A percentile compares a stretch with the other conserved stretches of the same genome.
Conservation (phyloP, 306 rosid genomes). For the Cicer cuneatum region DNA sequence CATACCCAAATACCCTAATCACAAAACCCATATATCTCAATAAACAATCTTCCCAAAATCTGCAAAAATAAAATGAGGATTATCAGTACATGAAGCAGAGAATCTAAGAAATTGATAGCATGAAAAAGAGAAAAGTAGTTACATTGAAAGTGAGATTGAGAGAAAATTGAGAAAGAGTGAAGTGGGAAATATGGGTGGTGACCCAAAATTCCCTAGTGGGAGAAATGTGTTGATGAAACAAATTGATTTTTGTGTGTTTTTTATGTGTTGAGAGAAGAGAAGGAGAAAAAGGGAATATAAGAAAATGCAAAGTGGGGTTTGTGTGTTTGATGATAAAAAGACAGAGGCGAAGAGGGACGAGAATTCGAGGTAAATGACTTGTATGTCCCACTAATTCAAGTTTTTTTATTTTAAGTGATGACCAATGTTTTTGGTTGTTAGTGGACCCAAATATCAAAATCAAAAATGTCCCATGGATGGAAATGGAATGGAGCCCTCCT, state of each 20-base stretch:
- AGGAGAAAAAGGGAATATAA: slow-evolving; percentile 11
- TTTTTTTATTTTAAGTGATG: not conserved
- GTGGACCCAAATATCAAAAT: slow-evolving; percentile 36
- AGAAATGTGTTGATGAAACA: slow-evolving; percentile 30
- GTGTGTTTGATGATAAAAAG: not conserved
- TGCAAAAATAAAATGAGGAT: slow-evolving; percentile 1
- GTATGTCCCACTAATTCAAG: slow-evolving; percentile 18
- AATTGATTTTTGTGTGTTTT: slow-evolving; percentile 13
- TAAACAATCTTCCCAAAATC: slow-evolving; percentile 14
- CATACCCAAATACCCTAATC: slow-evolving; percentile 33
- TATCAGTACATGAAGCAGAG: not conserved
- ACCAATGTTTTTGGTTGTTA: not conserved
- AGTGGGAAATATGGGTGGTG: slow-evolving; percentile 35
- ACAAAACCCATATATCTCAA: slow-evolving; percentile 9
- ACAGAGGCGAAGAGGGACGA: not conserved
- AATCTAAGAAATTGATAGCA: slow-evolving; percentile 32
- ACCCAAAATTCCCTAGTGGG: slow-evolving; percentile 43
- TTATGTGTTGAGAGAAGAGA: not conserved
- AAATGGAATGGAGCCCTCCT: not conserved
- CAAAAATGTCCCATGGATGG: not conserved
- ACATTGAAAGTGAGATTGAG: slow-evolving; percentile 39
- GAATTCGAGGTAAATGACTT: slow-evolving; percentile 1
- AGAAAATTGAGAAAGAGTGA: slow-evolving; percentile 35
- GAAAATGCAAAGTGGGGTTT: not conserved
- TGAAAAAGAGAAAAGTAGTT: slow-evolving; percentile 46